These are phyloP conservation scores for Trametopsis cervina DNA, from an alignment of 768 basidiomycete species.

Conservation along the genomic window DNA sequence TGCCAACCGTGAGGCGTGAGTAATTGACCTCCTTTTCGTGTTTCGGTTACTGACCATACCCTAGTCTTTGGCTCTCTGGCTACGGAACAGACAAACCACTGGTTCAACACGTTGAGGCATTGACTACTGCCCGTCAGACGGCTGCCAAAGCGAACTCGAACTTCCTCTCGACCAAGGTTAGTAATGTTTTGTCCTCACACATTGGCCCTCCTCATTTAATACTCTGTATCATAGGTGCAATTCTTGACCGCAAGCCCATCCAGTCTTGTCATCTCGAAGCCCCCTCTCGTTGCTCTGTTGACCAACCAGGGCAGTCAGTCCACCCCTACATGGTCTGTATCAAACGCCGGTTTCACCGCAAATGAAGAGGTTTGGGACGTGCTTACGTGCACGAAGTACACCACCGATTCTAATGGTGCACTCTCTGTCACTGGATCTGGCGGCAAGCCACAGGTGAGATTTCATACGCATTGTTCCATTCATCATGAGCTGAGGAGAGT, in stretches of 20 bases:
- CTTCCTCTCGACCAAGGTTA: slow-evolving; percentile 43
- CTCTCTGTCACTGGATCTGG: slow-evolving; percentile 30
- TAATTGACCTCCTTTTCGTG: background rate
- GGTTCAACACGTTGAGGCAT: slow-evolving; percentile 34
- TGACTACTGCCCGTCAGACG: slow-evolving; percentile 47
- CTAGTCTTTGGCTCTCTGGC: slow-evolving; percentile 53
- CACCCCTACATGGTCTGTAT: slow-evolving; percentile 37
- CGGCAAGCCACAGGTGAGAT: slow-evolving; percentile 40
- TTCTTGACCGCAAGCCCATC: slow-evolving; percentile 35
- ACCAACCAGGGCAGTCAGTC: slow-evolving; percentile 43
- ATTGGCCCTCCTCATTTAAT: background rate
- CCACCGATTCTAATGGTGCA: slow-evolving; percentile 34
- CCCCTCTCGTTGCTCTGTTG: slow-evolving; percentile 48
- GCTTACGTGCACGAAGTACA: slow-evolving; percentile 37
- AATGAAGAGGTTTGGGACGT: slow-evolving; percentile 45
- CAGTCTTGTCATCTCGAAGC: slow-evolving; percentile 44
- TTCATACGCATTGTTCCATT: background rate
- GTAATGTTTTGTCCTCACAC: slow-evolving; percentile 8
- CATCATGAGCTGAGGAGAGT: background rate
- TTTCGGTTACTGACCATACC: background rate
- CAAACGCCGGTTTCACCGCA: slow-evolving; percentile 31
- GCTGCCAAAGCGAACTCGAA: slow-evolving; percentile 32
- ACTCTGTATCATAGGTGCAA: slow-evolving; percentile 30
- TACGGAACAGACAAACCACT: slow-evolving; percentile 46
- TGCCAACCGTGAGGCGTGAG: slow-evolving; percentile 45